Evolutionary conservation across 108 stramenopile genomes (phyloP).

Genomic region (Bacterosira constricta): DNA sequence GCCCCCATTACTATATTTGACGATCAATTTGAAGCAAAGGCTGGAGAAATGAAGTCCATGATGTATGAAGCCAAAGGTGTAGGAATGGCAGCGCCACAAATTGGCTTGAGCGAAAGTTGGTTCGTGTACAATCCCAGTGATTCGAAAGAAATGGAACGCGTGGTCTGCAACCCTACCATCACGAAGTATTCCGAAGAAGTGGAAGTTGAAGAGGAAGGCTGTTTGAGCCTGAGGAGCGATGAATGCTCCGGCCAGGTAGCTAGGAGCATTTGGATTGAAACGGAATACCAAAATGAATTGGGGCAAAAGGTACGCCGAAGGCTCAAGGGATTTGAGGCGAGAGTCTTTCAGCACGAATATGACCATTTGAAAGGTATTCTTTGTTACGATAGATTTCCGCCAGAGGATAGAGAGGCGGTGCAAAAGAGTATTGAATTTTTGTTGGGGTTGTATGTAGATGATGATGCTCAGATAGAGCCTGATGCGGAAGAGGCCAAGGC

Average conservation of each 20-base stretch:
- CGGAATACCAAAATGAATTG: slow-evolving; percentile 28
- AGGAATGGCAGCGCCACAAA: slow-evolving; percentile 50
- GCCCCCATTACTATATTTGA: slow-evolving; percentile 23
- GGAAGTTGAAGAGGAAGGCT: slow-evolving; percentile 36
- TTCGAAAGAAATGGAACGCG: slow-evolving; percentile 22
- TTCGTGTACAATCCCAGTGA: slow-evolving; percentile 51
- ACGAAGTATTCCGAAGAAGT: slow-evolving; percentile 25
- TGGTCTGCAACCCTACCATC: slow-evolving; percentile 45
- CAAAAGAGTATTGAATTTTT: slow-evolving; percentile 30
- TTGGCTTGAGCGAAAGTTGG: slow-evolving; percentile 41
- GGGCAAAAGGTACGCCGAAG: slow-evolving; percentile 10
- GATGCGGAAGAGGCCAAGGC: slow-evolving; percentile 4
- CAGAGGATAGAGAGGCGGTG: slow-evolving; percentile 35
- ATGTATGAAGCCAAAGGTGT: slow-evolving; percentile 55
- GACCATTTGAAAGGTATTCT: slow-evolving; percentile 49
- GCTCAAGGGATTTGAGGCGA: slow-evolving; percentile 41
- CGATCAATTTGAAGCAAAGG: slow-evolving; percentile 17
- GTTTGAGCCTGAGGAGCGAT: slow-evolving; percentile 32
- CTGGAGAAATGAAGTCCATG: slow-evolving; percentile 44
- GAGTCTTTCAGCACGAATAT: slow-evolving; percentile 56
- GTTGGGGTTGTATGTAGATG: slow-evolving; percentile 27
- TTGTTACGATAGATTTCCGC: slow-evolving; percentile 34
- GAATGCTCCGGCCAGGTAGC: slow-evolving; percentile 25
- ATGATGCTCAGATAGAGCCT: slow-evolving; percentile 22
- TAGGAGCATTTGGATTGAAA: slow-evolving; percentile 24